phyloP scores from a whole-genome alignment of 2,329 filamentous ascomycete species.

The Fusarium illudens region DNA sequence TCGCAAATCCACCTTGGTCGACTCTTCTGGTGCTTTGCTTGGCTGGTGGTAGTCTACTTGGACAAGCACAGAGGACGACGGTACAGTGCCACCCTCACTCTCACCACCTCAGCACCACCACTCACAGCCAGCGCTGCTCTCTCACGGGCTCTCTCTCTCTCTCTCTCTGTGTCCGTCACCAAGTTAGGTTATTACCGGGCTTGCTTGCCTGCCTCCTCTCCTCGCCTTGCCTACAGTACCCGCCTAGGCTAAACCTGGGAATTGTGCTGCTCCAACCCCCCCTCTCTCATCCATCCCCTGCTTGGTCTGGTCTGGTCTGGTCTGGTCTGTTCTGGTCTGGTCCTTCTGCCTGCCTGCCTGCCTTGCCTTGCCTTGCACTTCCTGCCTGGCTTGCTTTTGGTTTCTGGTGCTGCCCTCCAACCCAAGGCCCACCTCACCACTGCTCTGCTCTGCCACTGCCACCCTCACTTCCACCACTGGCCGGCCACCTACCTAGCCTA shows the following conservation, averaged over 20 bases:
- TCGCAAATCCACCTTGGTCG: constrained; percentile 7
- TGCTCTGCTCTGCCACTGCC: constrained; percentile 2
- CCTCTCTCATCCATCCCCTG: background rate
- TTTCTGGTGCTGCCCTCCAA: constrained; percentile 5
- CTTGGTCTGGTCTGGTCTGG: background rate
- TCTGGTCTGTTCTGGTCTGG: constrained; percentile 1
- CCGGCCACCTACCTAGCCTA: background rate
- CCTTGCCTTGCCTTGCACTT: constrained; percentile 9
- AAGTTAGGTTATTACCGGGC: background rate
- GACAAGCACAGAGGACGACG: background rate
- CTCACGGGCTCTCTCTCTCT: background rate
- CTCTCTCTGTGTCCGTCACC: background rate
- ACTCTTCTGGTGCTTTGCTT: constrained; percentile 15
- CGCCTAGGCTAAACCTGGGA: constrained; percentile 19
- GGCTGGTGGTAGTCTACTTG: constrained; percentile 2
- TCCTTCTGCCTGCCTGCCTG: constrained; percentile 5
- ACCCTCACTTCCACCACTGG: constrained; percentile 16
- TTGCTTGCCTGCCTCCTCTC: background rate
- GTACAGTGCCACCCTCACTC: background rate
- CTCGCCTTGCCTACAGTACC: background rate
- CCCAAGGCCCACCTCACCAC: constrained; percentile 11
- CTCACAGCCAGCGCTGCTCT: background rate
- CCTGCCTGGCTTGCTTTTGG: constrained; percentile 30
- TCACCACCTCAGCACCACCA: background rate
- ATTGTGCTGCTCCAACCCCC: constrained; percentile 25